Conservation (phyloP, 1,139 yeast species). For the Sugiyamaella paludigena region DNA sequence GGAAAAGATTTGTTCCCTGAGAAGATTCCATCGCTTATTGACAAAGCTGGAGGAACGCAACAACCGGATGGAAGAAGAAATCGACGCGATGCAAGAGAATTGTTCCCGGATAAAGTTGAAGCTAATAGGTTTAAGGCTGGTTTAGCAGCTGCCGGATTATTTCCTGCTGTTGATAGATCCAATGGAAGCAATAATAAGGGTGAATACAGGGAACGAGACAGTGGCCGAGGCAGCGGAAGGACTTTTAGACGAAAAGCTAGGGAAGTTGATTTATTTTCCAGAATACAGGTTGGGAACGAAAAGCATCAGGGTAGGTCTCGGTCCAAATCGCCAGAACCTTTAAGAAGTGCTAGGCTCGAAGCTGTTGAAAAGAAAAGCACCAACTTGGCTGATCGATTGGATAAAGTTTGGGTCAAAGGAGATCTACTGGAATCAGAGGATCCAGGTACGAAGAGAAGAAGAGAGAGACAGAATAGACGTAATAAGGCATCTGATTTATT, state of each 20-base stretch:
- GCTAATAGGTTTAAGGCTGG: slow-evolving; percentile 9
- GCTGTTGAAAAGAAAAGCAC: background rate
- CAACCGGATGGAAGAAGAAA: background rate
- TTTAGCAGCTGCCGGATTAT: slow-evolving; percentile 1
- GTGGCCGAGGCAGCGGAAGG: background rate
- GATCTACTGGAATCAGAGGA: slow-evolving; percentile 13
- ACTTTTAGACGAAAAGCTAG: background rate
- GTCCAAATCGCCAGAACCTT: slow-evolving; percentile 2
- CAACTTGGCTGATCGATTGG: slow-evolving; percentile 11
- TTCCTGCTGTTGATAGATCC: background rate
- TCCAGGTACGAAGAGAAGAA: no score
- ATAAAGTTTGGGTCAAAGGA: slow-evolving; percentile 17
- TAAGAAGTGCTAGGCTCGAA: background rate
- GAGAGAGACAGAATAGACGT: no score
- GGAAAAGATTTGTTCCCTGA: slow-evolving; percentile 6
- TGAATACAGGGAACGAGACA: slow-evolving; percentile 5
- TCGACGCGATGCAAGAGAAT: slow-evolving; percentile 4
- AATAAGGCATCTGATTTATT: no score
- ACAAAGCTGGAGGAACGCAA: background rate
- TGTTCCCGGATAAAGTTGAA: slow-evolving; percentile 9
- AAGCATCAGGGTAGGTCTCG: slow-evolving; percentile 4
- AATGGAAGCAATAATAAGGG: background rate
- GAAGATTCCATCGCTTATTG: background rate
- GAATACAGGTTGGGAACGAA: slow-evolving; percentile 8
- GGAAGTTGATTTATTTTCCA: slow-evolving; percentile 24